phyloP scores from a whole-genome alignment of 306 rosid genomes.

The Parietaria judaica region DNA sequence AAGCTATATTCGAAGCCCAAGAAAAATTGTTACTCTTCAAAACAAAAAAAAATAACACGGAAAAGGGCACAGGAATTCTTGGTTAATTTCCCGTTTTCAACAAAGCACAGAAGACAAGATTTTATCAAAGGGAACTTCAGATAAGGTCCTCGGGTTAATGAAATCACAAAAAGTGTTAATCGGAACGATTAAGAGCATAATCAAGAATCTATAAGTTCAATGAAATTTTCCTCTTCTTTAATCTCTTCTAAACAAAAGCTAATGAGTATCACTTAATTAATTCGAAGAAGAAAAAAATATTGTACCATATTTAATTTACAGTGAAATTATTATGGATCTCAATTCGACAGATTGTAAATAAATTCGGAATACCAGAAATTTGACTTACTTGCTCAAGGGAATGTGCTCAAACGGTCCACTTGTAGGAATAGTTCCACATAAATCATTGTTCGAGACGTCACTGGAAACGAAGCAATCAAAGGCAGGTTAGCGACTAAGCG shows the following conservation, averaged over 20 bases:
- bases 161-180: too few relatives aligned
- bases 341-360: not conserved
- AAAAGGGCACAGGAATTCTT: not conserved
- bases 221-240: too few relatives aligned
- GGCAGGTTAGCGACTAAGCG: not conserved
- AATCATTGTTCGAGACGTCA: slow-evolving; percentile 81
- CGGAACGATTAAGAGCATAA: too few relatives aligned
- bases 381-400: slow-evolving; percentile 69
- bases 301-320: too few relatives aligned
- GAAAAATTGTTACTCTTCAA: not conserved
- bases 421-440: slow-evolving; percentile 89
- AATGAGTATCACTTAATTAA: too few relatives aligned
- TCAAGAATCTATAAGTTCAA: too few relatives aligned
- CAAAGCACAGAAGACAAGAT: too few relatives aligned
- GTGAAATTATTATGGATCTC: not conserved
- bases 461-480: slow-evolving; percentile 29
- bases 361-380: not conserved
- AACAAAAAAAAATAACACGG: not conserved
- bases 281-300: too few relatives aligned
- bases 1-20: slow-evolving; percentile 45
- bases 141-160: too few relatives aligned
- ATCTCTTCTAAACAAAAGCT: too few relatives aligned
- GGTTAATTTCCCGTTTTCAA: too few relatives aligned
- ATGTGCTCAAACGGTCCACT: slow-evolving; percentile 88
- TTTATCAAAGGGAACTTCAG: too few relatives aligned